Evolutionary conservation across 805 yeast genomes (phyloP).

Genomic region (Candida argentea): DNA sequence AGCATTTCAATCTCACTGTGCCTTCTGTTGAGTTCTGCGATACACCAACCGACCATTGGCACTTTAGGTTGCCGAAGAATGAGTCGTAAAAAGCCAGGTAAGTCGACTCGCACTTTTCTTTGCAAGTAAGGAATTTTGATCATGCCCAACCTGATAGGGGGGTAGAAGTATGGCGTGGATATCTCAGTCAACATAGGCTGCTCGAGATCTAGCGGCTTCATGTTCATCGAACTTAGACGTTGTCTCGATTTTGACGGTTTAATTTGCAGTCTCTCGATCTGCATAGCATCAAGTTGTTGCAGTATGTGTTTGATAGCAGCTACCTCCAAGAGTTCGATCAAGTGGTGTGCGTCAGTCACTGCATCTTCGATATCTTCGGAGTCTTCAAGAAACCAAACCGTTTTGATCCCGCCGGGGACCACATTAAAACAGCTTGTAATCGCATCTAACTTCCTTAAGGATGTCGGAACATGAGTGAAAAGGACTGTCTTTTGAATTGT

Average conservation of each 20-base stretch:
- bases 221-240: background rate
- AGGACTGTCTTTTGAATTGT: conserved; percentile 23
- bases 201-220: background rate
- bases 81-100: conserved; percentile 22
- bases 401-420: conserved; percentile 45
- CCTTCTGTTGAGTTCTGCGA: conserved; percentile 8
- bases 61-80: conserved; percentile 13
- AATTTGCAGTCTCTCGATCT: background rate
- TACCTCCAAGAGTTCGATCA: conserved; percentile 19
- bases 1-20: conserved; percentile 10
- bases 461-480: conserved; percentile 37
- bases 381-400: conserved; percentile 48
- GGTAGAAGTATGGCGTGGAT: conserved; percentile 14
- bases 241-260: background rate
- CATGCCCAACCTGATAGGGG: conserved; percentile 19
- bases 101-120: conserved; percentile 9
- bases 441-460: conserved; percentile 14
- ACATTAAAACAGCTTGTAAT: conserved; percentile 22
- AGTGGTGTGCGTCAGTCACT: conserved; percentile 14
- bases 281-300: background rate
- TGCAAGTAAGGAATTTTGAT: conserved; percentile 12
- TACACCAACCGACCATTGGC: conserved; percentile 19
- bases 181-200: background rate
- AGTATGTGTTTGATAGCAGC: conserved; percentile 3
- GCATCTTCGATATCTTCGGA: conserved; percentile 10